Conservation (phyloP, 257 asterid genomes). For the Solanum corneliomulleri region DNA sequence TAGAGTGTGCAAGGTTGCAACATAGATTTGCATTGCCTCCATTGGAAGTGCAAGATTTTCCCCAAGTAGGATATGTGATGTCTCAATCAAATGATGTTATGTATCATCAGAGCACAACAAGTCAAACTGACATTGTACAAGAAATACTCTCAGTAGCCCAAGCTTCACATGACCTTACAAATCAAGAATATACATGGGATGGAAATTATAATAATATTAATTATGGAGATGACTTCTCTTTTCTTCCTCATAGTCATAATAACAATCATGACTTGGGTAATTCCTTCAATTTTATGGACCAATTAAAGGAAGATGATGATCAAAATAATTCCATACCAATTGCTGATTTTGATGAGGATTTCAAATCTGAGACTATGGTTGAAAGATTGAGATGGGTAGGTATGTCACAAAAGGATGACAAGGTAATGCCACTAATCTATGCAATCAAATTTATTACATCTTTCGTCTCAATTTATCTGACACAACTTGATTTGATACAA, state of each 20-base stretch:
- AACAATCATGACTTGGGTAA: slow-evolving; percentile 15
- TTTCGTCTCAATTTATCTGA: neutral
- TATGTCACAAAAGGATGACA: slow-evolving; percentile 28
- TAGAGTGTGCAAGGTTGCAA: slow-evolving; percentile 88
- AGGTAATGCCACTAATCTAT: slow-evolving; percentile 9
- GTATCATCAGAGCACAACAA: slow-evolving; percentile 9
- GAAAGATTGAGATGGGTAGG: slow-evolving; percentile 46
- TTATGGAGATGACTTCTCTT: slow-evolving; percentile 41
- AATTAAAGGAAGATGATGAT: slow-evolving; percentile 29
- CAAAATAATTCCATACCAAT: slow-evolving; percentile 25
- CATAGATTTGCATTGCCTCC: slow-evolving; percentile 65
- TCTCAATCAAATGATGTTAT: neutral
- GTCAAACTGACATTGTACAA: slow-evolving; percentile 49
- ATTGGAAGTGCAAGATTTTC: slow-evolving; percentile 57
- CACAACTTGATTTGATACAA: neutral
- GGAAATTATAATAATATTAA: slow-evolving; percentile 13
- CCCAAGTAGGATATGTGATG: slow-evolving; percentile 27
- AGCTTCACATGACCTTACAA: slow-evolving; percentile 63
- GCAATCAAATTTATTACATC: neutral
- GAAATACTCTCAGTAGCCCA: slow-evolving; percentile 83
- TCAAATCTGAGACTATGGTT: slow-evolving; percentile 36
- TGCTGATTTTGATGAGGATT: slow-evolving; percentile 33
- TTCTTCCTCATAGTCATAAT: slow-evolving; percentile 20
- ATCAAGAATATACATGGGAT: slow-evolving; percentile 29
- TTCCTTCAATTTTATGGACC: slow-evolving; percentile 15